Evolutionary conservation across 148 eudicot species (phyloP).

Genomic region (Mesembryanthemum crystallinum): DNA sequence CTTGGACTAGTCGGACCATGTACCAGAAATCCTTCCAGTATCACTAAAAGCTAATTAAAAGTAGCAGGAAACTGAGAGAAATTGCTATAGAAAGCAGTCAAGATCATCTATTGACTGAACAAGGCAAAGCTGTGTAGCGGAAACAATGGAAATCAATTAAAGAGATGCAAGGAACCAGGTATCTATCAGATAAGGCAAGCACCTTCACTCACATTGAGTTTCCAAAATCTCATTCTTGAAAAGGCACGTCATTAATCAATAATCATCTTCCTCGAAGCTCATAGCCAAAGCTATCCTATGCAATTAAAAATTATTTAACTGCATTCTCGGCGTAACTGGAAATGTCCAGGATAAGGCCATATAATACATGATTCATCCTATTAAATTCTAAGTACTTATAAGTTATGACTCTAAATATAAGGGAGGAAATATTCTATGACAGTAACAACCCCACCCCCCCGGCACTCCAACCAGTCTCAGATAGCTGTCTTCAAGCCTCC

Average conservation of each 20-base stretch:
- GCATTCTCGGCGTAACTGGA: not conserved
- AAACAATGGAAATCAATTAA: not conserved
- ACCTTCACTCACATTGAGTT: not conserved
- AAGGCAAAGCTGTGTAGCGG: not conserved
- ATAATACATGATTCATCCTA: not conserved
- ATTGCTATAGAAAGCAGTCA: not conserved
- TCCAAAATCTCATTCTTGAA: not conserved
- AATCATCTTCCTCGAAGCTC: not conserved
- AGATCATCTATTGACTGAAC: not conserved
- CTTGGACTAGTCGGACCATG: not conserved
- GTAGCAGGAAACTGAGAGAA: not conserved
- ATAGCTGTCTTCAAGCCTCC: no score
- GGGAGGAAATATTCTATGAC: not conserved
- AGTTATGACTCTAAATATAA: not conserved
- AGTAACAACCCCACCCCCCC: not conserved
- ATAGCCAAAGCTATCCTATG: not conserved
- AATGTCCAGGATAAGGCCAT: not conserved
- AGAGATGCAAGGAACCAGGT: not conserved
- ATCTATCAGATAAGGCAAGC: not conserved
- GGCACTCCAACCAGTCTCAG: no score
- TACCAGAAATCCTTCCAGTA: not conserved
- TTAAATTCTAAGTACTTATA: not conserved
- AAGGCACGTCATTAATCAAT: not conserved
- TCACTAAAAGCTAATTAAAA: not conserved
- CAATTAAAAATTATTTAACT: not conserved